Conservation (phyloP, 2,329 filamentous ascomycete species). For the Aspergillus alliaceus region DNA sequence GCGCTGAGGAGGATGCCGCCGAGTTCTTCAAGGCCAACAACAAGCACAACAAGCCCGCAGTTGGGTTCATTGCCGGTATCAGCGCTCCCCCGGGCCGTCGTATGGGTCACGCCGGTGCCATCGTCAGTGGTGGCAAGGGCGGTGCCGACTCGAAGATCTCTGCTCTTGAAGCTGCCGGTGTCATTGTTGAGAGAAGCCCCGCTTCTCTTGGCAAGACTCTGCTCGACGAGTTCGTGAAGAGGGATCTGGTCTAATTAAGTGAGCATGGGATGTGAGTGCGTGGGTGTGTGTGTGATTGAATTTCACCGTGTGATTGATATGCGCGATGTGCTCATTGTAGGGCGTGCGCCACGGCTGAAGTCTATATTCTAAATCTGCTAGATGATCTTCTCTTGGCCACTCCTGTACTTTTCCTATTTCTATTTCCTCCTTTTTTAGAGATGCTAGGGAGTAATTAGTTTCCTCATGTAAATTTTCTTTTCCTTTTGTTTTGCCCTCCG, state of each 20-base stretch:
- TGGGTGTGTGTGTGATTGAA: conserved; percentile 4
- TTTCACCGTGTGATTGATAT: neutral
- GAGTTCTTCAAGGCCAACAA: conserved; percentile 94
- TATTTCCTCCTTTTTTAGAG: conserved; percentile 31
- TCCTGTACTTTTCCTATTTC: conserved; percentile 24
- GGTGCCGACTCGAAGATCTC: conserved; percentile 98
- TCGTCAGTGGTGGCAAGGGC: conserved; percentile 96
- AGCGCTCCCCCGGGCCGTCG: conserved; percentile 91
- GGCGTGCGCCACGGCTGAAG: neutral
- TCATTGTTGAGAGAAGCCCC: conserved; percentile 93
- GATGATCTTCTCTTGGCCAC: conserved; percentile 17
- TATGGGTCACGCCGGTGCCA: conserved; percentile 99
- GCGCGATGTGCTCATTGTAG: neutral
- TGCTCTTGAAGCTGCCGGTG: conserved; percentile 88
- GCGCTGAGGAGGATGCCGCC: conserved; percentile 95
- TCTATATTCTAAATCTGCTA: neutral
- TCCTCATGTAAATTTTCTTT: conserved; percentile 29
- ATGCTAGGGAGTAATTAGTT: conserved; percentile 36
- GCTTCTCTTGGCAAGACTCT: conserved; percentile 90
- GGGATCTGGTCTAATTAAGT: conserved; percentile 77
- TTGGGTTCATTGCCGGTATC: conserved; percentile 98
- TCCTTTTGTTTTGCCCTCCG: neutral
- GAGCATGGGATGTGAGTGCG: neutral
- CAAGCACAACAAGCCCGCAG: conserved; percentile 90
- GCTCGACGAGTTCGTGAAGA: conserved; percentile 92